Conservation (phyloP, 2,329 filamentous ascomycete species). For the Coleophoma crateriformis region DNA sequence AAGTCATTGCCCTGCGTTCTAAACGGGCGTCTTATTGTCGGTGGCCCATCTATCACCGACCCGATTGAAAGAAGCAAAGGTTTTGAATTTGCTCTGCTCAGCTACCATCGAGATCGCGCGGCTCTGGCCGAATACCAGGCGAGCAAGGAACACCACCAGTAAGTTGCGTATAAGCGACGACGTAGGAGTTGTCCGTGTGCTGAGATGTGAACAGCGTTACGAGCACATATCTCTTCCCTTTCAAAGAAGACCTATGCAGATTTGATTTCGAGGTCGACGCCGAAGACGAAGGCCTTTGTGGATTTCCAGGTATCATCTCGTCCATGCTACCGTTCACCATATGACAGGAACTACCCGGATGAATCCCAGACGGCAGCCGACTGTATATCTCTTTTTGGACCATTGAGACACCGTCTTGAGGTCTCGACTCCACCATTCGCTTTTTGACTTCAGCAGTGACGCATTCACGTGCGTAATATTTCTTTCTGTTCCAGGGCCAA, state of each 20-base stretch:
- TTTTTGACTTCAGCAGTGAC: too few relatives aligned
- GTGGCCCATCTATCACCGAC: slow-evolving; percentile 13
- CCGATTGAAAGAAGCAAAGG: slow-evolving; percentile 15
- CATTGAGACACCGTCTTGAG: too few relatives aligned
- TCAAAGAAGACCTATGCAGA: slow-evolving; percentile 13
- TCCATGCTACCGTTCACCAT: too few relatives aligned
- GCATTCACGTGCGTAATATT: too few relatives aligned
- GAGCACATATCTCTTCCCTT: slow-evolving; percentile 12
- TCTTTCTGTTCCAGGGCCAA: too few relatives aligned
- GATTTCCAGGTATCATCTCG: neutral
- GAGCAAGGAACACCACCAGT: slow-evolving; percentile 14
- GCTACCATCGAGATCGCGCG: slow-evolving; percentile 11
- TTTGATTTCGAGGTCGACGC: slow-evolving; percentile 16
- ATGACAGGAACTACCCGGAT: too few relatives aligned
- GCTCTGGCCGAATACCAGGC: slow-evolving; percentile 15
- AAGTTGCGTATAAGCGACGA: neutral
- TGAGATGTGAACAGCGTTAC: slow-evolving; percentile 8
- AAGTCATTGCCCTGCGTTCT: slow-evolving; percentile 12
- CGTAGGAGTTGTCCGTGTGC: neutral
- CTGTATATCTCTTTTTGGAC: too few relatives aligned
- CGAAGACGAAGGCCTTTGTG: slow-evolving; percentile 8
- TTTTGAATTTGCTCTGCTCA: slow-evolving; percentile 15
- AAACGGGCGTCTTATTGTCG: slow-evolving; percentile 12
- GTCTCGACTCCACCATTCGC: too few relatives aligned
- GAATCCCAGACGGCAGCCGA: too few relatives aligned